Percentiles rank a stretch among this genome's conserved stretches.
phyloP scores from a whole-genome alignment of 2,329 filamentous ascomycete genomes.

The Nigrospora osmanthi region DNA sequence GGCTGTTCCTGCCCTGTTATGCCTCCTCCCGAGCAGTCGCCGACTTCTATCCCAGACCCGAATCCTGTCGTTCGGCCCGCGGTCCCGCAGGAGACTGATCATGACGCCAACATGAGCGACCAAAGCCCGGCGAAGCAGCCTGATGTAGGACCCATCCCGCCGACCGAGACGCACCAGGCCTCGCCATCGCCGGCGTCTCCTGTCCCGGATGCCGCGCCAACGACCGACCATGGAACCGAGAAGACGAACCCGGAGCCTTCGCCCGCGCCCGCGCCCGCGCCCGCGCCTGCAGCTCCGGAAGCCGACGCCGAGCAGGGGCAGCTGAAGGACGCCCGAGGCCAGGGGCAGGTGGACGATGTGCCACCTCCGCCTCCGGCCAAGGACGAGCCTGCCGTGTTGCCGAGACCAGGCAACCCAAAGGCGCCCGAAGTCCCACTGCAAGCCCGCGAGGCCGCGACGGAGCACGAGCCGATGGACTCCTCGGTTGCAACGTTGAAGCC shows the following conservation, averaged over 20 bases:
- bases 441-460: neutral
- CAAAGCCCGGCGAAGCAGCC: slow-evolving; percentile 4
- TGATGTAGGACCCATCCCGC: neutral
- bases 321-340: neutral
- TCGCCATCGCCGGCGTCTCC: neutral
- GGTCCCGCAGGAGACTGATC: neutral
- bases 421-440: neutral
- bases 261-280: neutral
- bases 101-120: slow-evolving; percentile 7
- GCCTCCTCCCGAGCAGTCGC: slow-evolving; percentile 4
- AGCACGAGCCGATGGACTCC: slow-evolving; percentile 29
- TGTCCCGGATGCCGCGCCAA: neutral
- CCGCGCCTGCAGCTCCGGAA: neutral
- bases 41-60: neutral
- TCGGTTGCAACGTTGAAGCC: slow-evolving; percentile 43
- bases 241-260: neutral
- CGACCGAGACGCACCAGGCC: neutral
- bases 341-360: neutral
- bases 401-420: neutral
- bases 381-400: neutral
- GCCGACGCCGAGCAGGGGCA: neutral
- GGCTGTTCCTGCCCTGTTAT: slow-evolving; percentile 6
- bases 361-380: neutral
- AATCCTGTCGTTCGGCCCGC: neutral
- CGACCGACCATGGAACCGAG: neutral